Base-by-base conservation (phyloP, 352 stramenopile genomes). In the Phytopythium helicoides region DNA sequence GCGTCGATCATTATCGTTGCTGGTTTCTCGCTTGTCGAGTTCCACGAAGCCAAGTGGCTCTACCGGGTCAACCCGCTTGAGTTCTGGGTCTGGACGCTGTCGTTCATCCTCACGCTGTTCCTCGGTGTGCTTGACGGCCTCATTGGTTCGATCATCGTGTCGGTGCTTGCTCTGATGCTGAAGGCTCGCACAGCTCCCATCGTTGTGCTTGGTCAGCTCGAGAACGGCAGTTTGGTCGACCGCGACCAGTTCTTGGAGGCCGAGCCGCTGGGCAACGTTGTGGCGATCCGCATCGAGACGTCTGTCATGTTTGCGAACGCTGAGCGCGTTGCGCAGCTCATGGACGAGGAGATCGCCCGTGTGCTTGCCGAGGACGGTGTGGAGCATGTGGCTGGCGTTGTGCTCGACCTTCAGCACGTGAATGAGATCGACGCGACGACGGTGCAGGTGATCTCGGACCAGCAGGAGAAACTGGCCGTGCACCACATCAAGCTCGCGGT, bases 1-100 rank as follows among this genome's bases (percentile, higher is more conserved):
- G 83, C 82, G 7, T 64, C 79, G 10, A 94, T 97, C 54, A 94
- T 98, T 37, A 90, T 98, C 63, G 87, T 94, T 12, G 87, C 81
- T 0, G 87, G 96, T 11, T 81, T 90, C 42, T 82, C 82, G 18
- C 71, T 98, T 19, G 61, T 98, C 26, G 89, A 97, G 53, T 92
- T 94, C 60, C 51, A 65, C 10, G 87, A 96, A 62, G 86, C 88
- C 44, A 86, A 87, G 47, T 85, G 87, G 59, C 71, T 97, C 6
- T 97, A 76, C 57, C 53, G 56, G 2, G 70, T 81, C 36, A 76
- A 74, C 41, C 65, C 66, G 14, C 71, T 84, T 47, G 76, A 83
- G 50, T 87, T 81, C 52, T 71, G 66, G 52, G 73, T 85, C 19
- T 85, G 71, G 73, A 23, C 47, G 6, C 58, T 55, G 3, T 82